These are phyloP conservation scores for Amanita polypyramis DNA, from an alignment of 768 basidiomycete species.

Conservation along the genomic window DNA sequence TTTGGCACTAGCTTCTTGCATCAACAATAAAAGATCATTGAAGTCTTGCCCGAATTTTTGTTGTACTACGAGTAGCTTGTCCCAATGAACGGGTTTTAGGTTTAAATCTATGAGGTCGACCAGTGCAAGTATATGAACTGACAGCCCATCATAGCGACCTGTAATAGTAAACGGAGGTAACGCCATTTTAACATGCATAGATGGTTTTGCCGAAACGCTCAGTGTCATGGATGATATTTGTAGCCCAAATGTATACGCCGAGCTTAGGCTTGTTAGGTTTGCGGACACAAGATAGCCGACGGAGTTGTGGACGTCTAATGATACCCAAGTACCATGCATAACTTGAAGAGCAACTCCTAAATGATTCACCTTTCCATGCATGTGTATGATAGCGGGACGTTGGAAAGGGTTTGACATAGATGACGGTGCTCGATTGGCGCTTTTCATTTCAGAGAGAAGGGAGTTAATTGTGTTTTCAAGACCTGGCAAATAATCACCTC, in stretches of 20 bases:
- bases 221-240: constrained; percentile 50
- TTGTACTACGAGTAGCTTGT: constrained; percentile 73
- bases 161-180: constrained; percentile 59
- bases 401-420: constrained; percentile 20
- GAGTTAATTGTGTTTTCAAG: constrained; percentile 58
- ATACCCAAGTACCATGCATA: constrained; percentile 83
- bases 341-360: constrained; percentile 63
- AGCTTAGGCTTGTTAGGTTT: constrained; percentile 19
- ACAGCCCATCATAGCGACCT: constrained; percentile 40
- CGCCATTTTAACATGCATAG: constrained; percentile 46
- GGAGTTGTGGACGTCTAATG: constrained; percentile 53
- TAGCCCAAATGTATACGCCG: constrained; percentile 45
- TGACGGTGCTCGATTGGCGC: constrained; percentile 24
- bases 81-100: constrained; percentile 77
- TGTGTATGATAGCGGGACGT: constrained; percentile 26
- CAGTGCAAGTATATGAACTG: constrained; percentile 43
- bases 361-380: constrained; percentile 42
- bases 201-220: constrained; percentile 23
- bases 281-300: constrained; percentile 36
- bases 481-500: constrained; percentile 65
- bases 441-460: constrained; percentile 53
- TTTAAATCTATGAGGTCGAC: constrained; percentile 64
- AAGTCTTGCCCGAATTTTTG: constrained; percentile 88
- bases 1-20: constrained; percentile 45
- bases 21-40: constrained; percentile 61